These are phyloP conservation scores for Dentipellis fragilis DNA, from an alignment of 768 basidiomycete genomes.

Conservation along the genomic window DNA sequence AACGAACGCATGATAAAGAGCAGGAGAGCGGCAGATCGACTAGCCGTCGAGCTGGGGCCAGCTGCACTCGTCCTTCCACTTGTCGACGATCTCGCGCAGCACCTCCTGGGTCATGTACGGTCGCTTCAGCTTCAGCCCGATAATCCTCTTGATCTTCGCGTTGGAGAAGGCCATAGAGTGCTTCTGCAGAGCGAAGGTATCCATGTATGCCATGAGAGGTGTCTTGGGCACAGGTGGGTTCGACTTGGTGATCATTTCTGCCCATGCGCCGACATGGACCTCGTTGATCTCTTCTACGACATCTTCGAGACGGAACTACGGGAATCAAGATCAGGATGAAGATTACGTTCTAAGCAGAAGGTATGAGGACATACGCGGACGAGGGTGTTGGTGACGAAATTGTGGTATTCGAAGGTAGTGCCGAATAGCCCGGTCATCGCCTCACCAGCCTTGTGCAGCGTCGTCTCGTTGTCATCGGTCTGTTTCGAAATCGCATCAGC, in stretches of 20 bases:
- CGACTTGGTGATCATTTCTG: slow-evolving; percentile 64
- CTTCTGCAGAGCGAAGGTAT: slow-evolving; percentile 60
- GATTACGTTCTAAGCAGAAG: not conserved
- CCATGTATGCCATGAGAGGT: slow-evolving; percentile 72
- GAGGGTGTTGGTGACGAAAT: slow-evolving; percentile 52
- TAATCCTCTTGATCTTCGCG: slow-evolving; percentile 60
- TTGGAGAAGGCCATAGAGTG: slow-evolving; percentile 61
- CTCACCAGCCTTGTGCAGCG: slow-evolving; percentile 55
- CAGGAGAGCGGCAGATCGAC: not conserved
- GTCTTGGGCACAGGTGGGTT: slow-evolving; percentile 64
- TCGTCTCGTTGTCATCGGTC: slow-evolving; percentile 72
- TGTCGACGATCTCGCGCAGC: slow-evolving; percentile 63
- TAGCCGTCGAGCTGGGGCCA: slow-evolving; percentile 26
- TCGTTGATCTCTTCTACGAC: slow-evolving; percentile 78
- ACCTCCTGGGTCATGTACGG: slow-evolving; percentile 55
- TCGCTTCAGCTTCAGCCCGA: slow-evolving; percentile 55
- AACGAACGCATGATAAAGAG: too few relatives aligned
- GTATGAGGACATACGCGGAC: slow-evolving; percentile 44
- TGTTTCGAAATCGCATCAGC: slow-evolving; percentile 16
- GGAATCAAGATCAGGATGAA: not conserved
- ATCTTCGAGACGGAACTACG: slow-evolving; percentile 56
- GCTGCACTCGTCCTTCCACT: slow-evolving; percentile 66
- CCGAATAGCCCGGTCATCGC: slow-evolving; percentile 63
- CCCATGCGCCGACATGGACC: slow-evolving; percentile 75
- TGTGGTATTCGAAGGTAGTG: slow-evolving; percentile 76